Evolutionary conservation across 176 grass and related monocot genomes (phyloP), one percentile per base, ranked within the genome.

Genomic region (Ampelocalamus luodianensis): DNA sequence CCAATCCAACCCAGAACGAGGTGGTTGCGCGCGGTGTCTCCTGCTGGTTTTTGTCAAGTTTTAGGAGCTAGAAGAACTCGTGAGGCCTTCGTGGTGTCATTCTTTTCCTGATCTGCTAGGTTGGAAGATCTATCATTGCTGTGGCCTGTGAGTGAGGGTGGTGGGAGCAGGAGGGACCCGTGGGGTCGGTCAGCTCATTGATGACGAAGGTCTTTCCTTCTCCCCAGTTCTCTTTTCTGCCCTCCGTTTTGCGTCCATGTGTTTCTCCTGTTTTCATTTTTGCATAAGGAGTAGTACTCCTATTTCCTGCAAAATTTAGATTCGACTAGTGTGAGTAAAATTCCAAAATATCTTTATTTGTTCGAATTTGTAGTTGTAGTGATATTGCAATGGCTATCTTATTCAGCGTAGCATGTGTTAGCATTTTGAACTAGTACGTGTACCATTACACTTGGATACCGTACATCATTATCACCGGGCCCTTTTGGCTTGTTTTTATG

Each of bases 161-260:
- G 84, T 49, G 56, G 55, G 45, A 69, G 63, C 20, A 10, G 55
- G 1, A 32, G 78, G 58, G n/a, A 53, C 72, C 37, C 73, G 80
- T 80, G 85, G 85, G 89, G 68, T 79, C 80, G 16, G 59, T 83
- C 69, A 49, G 64, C 79, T 87, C 76, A 87, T 91, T 84, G 78
- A 87, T 84, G 80, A 73, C 69, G 23, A 8, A 15, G 16, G 50
- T 8, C 60, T 51, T 79, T 56, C 77, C 72, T 64, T 53, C 73
- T 43, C 61, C 77, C 2, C 71, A 5, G 9, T 48, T 53, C 38
- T 58, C 55, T 58, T n/a, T 58, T 56, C 7, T 10, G 54, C 54
- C 76, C 76, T 72, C 44, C 40, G 23, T 16, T 43, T 56, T 34
- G 32, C n/a, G 22, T 58, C 29, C 73, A 83, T 68, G 73, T 54